Base-by-base conservation (phyloP, 2,329 filamentous ascomycete genomes). In the Cercospora canescens region DNA sequence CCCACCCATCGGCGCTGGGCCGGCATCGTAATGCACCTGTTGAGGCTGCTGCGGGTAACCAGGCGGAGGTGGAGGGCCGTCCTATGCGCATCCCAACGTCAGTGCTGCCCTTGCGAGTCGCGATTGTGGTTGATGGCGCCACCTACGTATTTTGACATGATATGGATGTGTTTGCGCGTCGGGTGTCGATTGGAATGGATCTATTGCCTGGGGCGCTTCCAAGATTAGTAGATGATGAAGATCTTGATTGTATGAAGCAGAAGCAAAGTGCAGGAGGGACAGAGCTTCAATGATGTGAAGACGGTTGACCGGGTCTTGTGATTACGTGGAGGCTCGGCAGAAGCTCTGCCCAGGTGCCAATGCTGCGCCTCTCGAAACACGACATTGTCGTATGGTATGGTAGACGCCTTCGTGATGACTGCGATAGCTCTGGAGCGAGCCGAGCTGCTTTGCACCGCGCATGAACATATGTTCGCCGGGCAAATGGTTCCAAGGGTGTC, bases 31-130 rank as follows among this genome's bases (percentile, higher is more conserved):
- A 56, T 73, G 67, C 26, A 63, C 68, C 62, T 66, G 69, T 1
- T 58, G 65, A 12, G 71, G 71, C 60, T 69, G 69, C 62, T 70
- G 68, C 6, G 72, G 67, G 68, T 74, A 74, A 63, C 62, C 63
- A 41, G 72, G 72, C 18, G 72, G 70, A 32, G 70, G 70, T 11
- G 68, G 68, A 34, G 70, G 68, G 57, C 70, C 70, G 41, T 60
- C 58, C 58, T 60, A 30, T 60, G n/a, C 39, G 52, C 52, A 30
- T 56, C 11, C 52, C 52, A n/a, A 18, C 30, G 18, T 56, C 30
- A 56, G 30, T 56, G 32, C 9, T 34, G 37, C 18, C 21, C 24
- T 6, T 30, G n/a, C 24, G 14, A 50, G 37, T 34, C 21, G 58
- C 39, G 21, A 32, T 18, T 34, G 30, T 60, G 30, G 37, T 24